Base-by-base conservation (phyloP, 2,329 filamentous ascomycete species). In the Aspergillus sp. region DNA sequence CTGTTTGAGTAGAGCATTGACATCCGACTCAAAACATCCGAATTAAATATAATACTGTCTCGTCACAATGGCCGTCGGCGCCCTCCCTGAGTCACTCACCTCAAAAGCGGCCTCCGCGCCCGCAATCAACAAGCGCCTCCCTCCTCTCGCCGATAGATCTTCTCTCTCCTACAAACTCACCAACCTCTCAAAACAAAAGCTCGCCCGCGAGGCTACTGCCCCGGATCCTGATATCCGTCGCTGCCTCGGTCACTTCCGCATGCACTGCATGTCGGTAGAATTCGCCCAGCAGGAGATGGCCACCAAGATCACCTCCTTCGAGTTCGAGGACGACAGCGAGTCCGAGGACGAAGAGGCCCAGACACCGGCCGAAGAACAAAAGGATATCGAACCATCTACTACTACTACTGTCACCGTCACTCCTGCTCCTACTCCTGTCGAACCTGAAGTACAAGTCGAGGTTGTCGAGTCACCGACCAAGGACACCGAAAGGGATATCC, bases 231-330 rank as follows among this genome's bases (percentile, higher is more conserved):
- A 72, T 19, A 71, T 73, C 30, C 70, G 71, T 44, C 71, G 71
- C 51, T 73, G 71, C 46, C 69, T 73, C 37, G 67, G 65, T 9
- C 71, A 73, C 60, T 72, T 72, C 60, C 69, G 70, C 6, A 62
- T 73, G 27, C 71, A 73, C 57, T 67, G 66, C 51, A 66, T 65
- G 44, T 73, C 71, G 2, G 68, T 73, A 50, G 61, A 68, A 42
- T 72, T 68, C 70, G 69, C 70, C 1, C 70, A 73, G 54, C 68
- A 71, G 46, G 71, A 73, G 17, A 71, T 72, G 68, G 70, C 70
- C 20, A 68, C 70, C 34, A 68, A 70, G 33, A 73, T 73, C 60
- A 73, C 70, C 56, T 70, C 71, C 7, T 70, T 73, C 11, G 71
- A 73, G n/a, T 65, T 73, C 27, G 71, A 73, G 54, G 67, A 70